Evolutionary conservation across 768 basidiomycete species (phyloP).

Genomic region (Panus rudis): DNA sequence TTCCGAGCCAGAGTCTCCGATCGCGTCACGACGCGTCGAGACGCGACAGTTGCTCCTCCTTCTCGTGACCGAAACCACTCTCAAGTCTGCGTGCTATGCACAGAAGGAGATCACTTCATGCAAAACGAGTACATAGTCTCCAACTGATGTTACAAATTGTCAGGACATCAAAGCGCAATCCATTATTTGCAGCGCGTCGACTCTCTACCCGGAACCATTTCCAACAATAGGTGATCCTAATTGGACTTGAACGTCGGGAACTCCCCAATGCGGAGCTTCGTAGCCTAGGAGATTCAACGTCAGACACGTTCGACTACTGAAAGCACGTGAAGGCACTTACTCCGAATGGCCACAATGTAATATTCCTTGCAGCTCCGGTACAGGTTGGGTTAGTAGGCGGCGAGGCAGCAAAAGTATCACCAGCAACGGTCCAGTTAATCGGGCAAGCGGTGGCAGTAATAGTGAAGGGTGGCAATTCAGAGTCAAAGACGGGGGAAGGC

Average conservation of each 20-base stretch:
- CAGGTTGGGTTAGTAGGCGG: slow-evolving; percentile 40
- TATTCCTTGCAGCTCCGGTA: slow-evolving; percentile 32
- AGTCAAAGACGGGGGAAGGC: slow-evolving; percentile 34
- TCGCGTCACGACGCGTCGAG: too few species aligned
- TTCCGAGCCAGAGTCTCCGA: too few species aligned
- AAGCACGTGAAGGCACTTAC: slow-evolving; percentile 26
- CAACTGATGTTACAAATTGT: too few species aligned
- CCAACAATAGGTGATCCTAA: too few species aligned
- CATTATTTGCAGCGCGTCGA: too few species aligned
- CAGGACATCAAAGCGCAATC: too few species aligned
- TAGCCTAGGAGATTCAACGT: slow-evolving; percentile 15
- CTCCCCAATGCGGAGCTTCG: slow-evolving; percentile 27
- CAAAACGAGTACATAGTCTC: too few species aligned
- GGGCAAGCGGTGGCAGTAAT: slow-evolving; percentile 45
- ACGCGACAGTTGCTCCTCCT: too few species aligned
- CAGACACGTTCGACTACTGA: not conserved
- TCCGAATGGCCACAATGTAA: slow-evolving; percentile 42
- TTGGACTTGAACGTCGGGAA: slow-evolving; percentile 22
- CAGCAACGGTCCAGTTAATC: slow-evolving; percentile 39
- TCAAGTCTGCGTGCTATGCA: too few species aligned
- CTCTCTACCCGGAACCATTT: too few species aligned
- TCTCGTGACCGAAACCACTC: too few species aligned
- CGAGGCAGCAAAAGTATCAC: slow-evolving; percentile 41
- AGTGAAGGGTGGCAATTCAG: slow-evolving; percentile 39
- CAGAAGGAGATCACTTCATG: too few species aligned